Evolutionary conservation across 1,284 basidiomycete species (phyloP).

Genomic region (Boletus smithii): DNA sequence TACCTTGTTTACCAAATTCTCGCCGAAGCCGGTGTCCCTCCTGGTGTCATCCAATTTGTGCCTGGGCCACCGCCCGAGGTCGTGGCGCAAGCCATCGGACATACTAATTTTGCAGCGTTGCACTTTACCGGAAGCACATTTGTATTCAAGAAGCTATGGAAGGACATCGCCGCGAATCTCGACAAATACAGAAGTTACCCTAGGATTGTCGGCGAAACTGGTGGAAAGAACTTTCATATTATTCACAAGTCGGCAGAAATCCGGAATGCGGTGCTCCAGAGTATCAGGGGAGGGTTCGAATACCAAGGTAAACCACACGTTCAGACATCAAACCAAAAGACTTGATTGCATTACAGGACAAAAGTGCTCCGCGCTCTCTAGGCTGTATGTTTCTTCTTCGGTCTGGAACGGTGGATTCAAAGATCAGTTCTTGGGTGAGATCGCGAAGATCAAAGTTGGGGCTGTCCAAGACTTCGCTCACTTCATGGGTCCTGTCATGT

Average conservation of each 20-base stretch:
- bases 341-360: slow-evolving; percentile 55
- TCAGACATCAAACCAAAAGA: background rate
- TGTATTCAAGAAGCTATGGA: slow-evolving; percentile 95
- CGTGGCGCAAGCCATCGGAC: slow-evolving; percentile 77
- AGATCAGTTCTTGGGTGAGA: slow-evolving; percentile 71
- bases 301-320: slow-evolving; percentile 72
- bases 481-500: slow-evolving; percentile 98
- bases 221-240: slow-evolving; percentile 98
- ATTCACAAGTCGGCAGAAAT: slow-evolving; percentile 88
- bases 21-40: slow-evolving; percentile 89
- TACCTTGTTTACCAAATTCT: slow-evolving; percentile 93
- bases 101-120: slow-evolving; percentile 82
- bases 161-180: slow-evolving; percentile 87
- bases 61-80: slow-evolving; percentile 83
- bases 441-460: slow-evolving; percentile 85
- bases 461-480: slow-evolving; percentile 74
- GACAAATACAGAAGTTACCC: slow-evolving; percentile 88
- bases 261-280: slow-evolving; percentile 85
- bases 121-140: slow-evolving; percentile 98
- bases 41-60: slow-evolving; percentile 95
- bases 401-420: slow-evolving; percentile 90
- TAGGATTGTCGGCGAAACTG: slow-evolving; percentile 94
- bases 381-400: slow-evolving; percentile 86
- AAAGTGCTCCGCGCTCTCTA: slow-evolving; percentile 94
- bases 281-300: slow-evolving; percentile 89